Evolutionary conservation across 352 stramenopile species (phyloP).

Genomic region (Phytophthora megakarya): DNA sequence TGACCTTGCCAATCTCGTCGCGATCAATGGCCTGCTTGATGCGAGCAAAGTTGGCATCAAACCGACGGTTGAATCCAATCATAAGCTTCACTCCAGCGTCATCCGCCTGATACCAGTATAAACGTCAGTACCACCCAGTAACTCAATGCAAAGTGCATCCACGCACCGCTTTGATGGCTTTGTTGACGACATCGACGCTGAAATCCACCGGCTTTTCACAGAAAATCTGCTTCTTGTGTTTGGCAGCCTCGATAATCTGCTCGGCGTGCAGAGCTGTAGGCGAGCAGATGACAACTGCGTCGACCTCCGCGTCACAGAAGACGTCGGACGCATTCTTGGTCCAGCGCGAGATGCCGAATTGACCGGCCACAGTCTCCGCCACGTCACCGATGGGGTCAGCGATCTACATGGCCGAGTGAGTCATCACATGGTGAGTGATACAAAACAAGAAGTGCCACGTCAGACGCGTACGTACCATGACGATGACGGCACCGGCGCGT

Average conservation of each 20-base stretch:
- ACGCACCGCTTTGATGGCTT: constrained; percentile 55
- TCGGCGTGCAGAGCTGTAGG: constrained; percentile 93
- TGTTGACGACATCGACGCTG: constrained; percentile 66
- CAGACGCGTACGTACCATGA: constrained; percentile 28
- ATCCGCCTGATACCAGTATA: constrained; percentile 24
- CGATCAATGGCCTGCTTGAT: constrained; percentile 80
- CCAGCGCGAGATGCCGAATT: constrained; percentile 62
- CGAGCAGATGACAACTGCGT: constrained; percentile 97
- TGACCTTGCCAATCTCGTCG: constrained; percentile 90
- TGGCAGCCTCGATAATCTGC: constrained; percentile 94
- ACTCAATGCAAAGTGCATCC: constrained; percentile 3
- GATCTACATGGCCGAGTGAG: constrained; percentile 31
- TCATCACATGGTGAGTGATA: no score
- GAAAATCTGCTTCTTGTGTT: constrained; percentile 94
- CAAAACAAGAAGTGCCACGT: not conserved
- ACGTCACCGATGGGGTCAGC: constrained; percentile 42
- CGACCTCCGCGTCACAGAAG: constrained; percentile 91
- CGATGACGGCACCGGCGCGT: constrained; percentile 46
- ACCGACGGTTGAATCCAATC: constrained; percentile 94
- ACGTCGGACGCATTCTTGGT: constrained; percentile 85
- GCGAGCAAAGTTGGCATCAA: constrained; percentile 94
- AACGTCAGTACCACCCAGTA: constrained; percentile 35
- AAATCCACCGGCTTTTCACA: constrained; percentile 96
- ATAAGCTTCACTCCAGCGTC: constrained; percentile 93
- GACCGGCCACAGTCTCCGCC: constrained; percentile 25